phyloP scores from a whole-genome alignment of 257 asterid species.

The Agastache rugosa region DNA sequence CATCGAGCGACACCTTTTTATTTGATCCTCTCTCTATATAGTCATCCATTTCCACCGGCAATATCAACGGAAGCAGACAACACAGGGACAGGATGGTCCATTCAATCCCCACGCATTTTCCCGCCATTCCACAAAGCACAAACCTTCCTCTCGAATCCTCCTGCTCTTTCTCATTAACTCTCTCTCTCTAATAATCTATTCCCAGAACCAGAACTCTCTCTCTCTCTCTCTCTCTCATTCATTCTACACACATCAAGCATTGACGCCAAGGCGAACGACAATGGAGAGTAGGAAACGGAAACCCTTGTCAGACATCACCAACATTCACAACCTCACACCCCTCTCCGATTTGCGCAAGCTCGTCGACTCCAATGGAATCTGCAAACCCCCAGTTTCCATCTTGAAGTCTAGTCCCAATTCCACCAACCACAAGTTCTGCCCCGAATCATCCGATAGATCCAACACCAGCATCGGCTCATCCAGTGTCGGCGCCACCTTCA shows the following conservation, averaged over 20 bases:
- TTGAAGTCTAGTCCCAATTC: slow-evolving; percentile 42
- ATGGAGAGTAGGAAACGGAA: slow-evolving; percentile 44
- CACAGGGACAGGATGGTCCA: neutral
- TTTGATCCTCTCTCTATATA: no score
- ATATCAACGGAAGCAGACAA: no score
- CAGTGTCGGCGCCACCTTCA: slow-evolving; percentile 36
- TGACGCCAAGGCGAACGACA: slow-evolving; percentile 5
- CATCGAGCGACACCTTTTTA: no score
- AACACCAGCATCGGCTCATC: slow-evolving; percentile 61
- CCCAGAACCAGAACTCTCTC: neutral
- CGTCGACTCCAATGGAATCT: slow-evolving; percentile 36
- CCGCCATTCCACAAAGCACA: slow-evolving; percentile 35
- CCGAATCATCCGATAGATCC: slow-evolving; percentile 47
- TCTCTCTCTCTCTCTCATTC: neutral
- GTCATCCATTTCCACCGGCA: no score
- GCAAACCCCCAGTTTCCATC: slow-evolving; percentile 45
- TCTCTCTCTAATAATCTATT: slow-evolving; percentile 1
- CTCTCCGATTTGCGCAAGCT: slow-evolving; percentile 54
- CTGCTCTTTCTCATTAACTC: neutral
- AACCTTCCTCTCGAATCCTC: slow-evolving; percentile 26
- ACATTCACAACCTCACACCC: slow-evolving; percentile 50
- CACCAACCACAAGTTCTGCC: slow-evolving; percentile 29
- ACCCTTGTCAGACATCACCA: slow-evolving; percentile 57
- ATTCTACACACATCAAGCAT: neutral
- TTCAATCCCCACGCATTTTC: slow-evolving; percentile 33